Base-by-base conservation (phyloP, 495 filamentous ascomycete species). In the Cudoniella acicularis region DNA sequence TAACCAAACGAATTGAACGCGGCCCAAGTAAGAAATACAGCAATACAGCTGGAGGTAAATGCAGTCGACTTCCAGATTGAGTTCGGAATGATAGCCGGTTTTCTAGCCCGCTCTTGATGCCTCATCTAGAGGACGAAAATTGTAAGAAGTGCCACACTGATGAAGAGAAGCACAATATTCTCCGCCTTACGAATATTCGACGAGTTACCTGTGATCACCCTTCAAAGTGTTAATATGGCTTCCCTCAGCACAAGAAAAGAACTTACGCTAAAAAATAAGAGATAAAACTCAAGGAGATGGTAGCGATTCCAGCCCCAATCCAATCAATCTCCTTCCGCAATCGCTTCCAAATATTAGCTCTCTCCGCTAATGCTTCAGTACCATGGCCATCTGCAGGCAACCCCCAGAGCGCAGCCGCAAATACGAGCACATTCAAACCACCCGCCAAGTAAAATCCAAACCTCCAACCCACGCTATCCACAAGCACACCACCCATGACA, bases 1-100 rank as follows among this genome's bases (percentile, higher is more conserved):
- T 72, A 70, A 62, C 82, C 80, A 58, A 79, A 74, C 1, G 66
- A 68, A 48, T 81, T 79, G 21, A 77, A 51, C 0, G 76, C 73
- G 4, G 71, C 82, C 58, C 71, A 77, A 0, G 72, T 70, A 3
- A 85, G 62, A 0, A 81, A 64, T 0, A 85, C 76, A 63, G 78
- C 78, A 18, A 80, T 54, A 59, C 79, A 83, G 2, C 76, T 75
- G 21, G 59, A 74, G 0, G 78, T 71, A 51, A 83, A 85, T 0
- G 73, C 68, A 0, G 61, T 57, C 27, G 79, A 80, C 25, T 69
- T 72, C 82, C 81, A 85, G 1, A 85, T 48, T 0, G 70, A 71
- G 65, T 83, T 85, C 0, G 81, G 81, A 2, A 85, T 81, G 40
- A 85, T 54, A 11, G 78, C 79, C 16, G 77, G 71, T 30, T 70